Base-by-base conservation (phyloP, 768 basidiomycete genomes). In the Leccinellum albellum region DNA sequence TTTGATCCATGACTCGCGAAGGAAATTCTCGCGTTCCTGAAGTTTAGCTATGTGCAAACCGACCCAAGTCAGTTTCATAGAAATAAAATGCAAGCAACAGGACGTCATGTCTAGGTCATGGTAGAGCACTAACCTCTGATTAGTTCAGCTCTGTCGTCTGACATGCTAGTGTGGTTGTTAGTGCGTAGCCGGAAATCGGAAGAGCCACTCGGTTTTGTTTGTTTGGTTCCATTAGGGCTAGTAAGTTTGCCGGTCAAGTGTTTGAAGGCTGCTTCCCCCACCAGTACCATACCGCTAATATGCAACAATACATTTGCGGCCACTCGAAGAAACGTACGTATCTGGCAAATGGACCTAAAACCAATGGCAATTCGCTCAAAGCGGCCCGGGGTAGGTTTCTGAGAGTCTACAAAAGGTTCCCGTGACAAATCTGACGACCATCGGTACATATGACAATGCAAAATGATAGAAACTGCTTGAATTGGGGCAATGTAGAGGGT, bases 1-100 rank as follows among this genome's bases (percentile, higher is more conserved):
- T 64, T 86, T 88, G 31, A 97, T 82, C 95, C 95, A 98, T 51
- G 91, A 90, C 76, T 98, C 94, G 51, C 90, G 85, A 68, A 98
- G 78, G 73, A 82, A 77, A 47, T 83, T 75, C 59, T 96, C 93
- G 40, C 90, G 87, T 63, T 80, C 81, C 64, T 82, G 74, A 51
- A 89, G 72, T 69, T 81, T 84, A 17, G 80, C 89, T 91, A 53
- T 12, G 37, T 50, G 29, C 54, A 31, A 13, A 51, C 13, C 48
- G 12, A 51, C 32, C 51, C 4, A 26, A 26, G 32, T 52, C 26
- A 37, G 50, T 37, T 21, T 6, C 17, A 33, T 20, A 40, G 51
- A 48, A 35, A 46, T 28, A 15, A 17, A 23, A 35, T 40, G 12
- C 46, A 54, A 50, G 28, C 12, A 24, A 14, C 13, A 23, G 0